Conservation (phyloP, 2,329 filamentous ascomycete genomes). For the Trichoderma harzianum region DNA sequence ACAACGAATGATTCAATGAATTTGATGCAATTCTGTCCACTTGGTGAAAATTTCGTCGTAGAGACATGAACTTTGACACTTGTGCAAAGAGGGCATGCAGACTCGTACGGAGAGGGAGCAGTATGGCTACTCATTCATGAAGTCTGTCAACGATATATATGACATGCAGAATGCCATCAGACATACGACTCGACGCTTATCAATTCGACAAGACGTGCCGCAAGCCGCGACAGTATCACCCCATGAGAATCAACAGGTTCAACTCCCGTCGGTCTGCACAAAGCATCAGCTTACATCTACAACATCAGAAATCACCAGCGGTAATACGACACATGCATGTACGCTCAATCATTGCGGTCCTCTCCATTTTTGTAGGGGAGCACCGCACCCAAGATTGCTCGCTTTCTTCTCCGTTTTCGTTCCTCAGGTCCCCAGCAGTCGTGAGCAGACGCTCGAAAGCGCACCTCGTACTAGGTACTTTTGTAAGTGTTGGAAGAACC, state of each 20-base stretch:
- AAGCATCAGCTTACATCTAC: constrained; percentile 1
- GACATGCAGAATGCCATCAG: neutral
- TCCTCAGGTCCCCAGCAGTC: constrained; percentile 45
- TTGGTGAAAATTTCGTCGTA: neutral
- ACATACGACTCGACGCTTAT: neutral
- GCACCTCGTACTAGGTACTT: constrained; percentile 46
- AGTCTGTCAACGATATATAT: neutral
- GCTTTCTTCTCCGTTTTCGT: constrained; percentile 51
- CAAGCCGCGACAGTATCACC: neutral
- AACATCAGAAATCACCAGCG: neutral
- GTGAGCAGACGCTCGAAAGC: constrained; percentile 40
- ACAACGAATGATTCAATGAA: neutral
- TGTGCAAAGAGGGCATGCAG: neutral
- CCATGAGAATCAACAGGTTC: neutral
- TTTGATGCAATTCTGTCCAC: neutral
- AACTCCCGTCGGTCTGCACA: neutral
- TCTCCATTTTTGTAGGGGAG: constrained; percentile 48
- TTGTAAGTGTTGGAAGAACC: constrained; percentile 30
- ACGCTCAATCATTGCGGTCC: constrained; percentile 60
- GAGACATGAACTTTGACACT: neutral
- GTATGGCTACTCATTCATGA: neutral
- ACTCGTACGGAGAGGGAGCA: neutral
- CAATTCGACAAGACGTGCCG: neutral
- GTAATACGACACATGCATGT: constrained; percentile 35
- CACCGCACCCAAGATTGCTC: constrained; percentile 60